Evolutionary conservation across 495 filamentous ascomycete genomes (phyloP).

Genomic region (Neurospora sublineolata): DNA sequence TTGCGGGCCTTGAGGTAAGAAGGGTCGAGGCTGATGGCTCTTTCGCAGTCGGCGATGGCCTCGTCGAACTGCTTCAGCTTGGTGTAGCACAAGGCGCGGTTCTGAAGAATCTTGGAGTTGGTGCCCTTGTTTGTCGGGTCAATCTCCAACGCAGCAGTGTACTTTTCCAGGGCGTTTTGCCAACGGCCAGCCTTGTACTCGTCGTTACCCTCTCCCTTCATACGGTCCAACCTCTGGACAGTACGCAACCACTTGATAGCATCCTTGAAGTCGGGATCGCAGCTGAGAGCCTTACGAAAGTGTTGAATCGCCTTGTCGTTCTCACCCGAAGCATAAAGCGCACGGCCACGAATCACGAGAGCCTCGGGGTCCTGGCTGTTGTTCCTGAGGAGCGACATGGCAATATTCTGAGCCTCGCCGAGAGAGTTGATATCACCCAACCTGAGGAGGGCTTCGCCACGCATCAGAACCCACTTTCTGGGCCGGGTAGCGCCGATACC

Average conservation of each 20-base stretch:
- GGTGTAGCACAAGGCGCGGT: constrained; percentile 68
- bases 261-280: constrained; percentile 83
- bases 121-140: constrained; percentile 85
- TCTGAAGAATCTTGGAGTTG: constrained; percentile 89
- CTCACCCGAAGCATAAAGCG: constrained; percentile 82
- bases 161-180: constrained; percentile 70
- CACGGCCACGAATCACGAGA: constrained; percentile 75
- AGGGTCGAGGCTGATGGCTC: constrained; percentile 76
- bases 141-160: constrained; percentile 71
- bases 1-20: constrained; percentile 82
- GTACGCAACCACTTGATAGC: constrained; percentile 73
- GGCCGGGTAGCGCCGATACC: constrained; percentile 64
- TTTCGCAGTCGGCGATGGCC: constrained; percentile 75
- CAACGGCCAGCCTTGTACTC: constrained; percentile 79
- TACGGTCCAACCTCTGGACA: constrained; percentile 81
- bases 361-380: constrained; percentile 92
- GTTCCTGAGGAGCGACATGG: constrained; percentile 69
- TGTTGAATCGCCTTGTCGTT: constrained; percentile 91
- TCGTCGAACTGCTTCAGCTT: constrained; percentile 73
- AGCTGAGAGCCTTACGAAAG: constrained; percentile 77
- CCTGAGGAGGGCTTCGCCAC: constrained; percentile 87
- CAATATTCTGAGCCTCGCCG: constrained; percentile 84
- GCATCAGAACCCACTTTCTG: constrained; percentile 85
- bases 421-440: constrained; percentile 83
- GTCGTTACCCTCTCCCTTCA: constrained; percentile 86